Conservation (phyloP, 768 basidiomycete species). For the Termitomyces sp. region DNA sequence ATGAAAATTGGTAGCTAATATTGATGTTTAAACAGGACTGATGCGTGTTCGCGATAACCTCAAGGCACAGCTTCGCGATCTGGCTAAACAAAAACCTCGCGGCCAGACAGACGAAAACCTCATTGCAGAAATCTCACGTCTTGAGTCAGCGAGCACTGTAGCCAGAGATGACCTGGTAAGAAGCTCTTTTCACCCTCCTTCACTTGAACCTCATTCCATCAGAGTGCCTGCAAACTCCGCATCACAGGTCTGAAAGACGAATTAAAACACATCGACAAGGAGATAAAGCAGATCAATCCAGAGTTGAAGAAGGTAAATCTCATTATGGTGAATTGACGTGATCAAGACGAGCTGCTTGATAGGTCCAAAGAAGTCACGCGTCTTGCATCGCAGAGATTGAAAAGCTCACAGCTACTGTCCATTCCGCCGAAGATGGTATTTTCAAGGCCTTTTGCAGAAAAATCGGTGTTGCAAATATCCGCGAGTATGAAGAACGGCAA, state of each 20-base stretch:
- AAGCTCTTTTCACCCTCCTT: neutral
- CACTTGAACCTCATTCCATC: constrained; percentile 1
- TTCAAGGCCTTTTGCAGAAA: constrained; percentile 75
- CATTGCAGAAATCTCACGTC: constrained; percentile 66
- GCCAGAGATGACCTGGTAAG: constrained; percentile 80
- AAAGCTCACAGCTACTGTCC: constrained; percentile 49
- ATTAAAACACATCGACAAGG: constrained; percentile 71
- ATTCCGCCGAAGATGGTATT: constrained; percentile 75
- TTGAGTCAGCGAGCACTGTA: constrained; percentile 74
- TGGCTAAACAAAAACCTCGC: constrained; percentile 81
- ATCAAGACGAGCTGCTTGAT: neutral
- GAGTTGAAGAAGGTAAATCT: constrained; percentile 62
- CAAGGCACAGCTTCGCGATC: constrained; percentile 70
- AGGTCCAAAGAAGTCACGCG: constrained; percentile 53
- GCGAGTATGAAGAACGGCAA: constrained; percentile 92
- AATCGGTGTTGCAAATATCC: constrained; percentile 76
- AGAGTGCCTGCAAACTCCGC: constrained; percentile 75
- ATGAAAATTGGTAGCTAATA: neutral
- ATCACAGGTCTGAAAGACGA: constrained; percentile 80
- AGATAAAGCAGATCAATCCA: constrained; percentile 59
- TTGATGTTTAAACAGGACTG: constrained; percentile 24
- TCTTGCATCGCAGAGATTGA: constrained; percentile 50
- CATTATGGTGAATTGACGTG: neutral
- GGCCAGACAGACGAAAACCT: constrained; percentile 79
- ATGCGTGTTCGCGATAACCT: constrained; percentile 65